Evolutionary conservation across 1,139 yeast genomes (phyloP).

Genomic region (Blastobotrys raffinosifermentans): DNA sequence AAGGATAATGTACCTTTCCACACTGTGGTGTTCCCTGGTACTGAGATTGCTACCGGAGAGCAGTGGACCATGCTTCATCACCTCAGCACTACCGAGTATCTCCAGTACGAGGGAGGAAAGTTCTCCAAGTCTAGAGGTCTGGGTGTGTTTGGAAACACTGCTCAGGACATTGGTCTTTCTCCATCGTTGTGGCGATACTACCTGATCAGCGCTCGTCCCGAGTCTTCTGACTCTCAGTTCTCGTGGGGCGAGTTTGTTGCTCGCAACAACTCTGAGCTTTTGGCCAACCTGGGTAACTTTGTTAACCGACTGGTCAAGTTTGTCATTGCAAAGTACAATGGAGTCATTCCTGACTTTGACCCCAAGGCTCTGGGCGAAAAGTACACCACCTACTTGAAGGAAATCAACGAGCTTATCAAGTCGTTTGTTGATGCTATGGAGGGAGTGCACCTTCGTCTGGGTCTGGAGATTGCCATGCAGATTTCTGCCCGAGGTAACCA

Average conservation of each 20-base stretch:
- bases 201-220: slow-evolving; percentile 89
- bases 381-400: slow-evolving; percentile 42
- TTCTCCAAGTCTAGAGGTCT: slow-evolving; percentile 94
- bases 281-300: slow-evolving; percentile 94
- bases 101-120: slow-evolving; percentile 96
- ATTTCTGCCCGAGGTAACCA: slow-evolving; percentile 89
- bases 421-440: slow-evolving; percentile 71
- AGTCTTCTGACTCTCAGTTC: slow-evolving; percentile 89
- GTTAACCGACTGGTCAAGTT: slow-evolving; percentile 92
- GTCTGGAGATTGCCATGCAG: slow-evolving; percentile 86
- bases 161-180: slow-evolving; percentile 84
- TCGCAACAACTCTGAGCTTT: slow-evolving; percentile 84
- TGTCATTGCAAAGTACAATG: slow-evolving; percentile 83
- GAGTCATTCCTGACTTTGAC: slow-evolving; percentile 66
- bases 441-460: slow-evolving; percentile 73
- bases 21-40: slow-evolving; percentile 93
- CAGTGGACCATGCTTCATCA: slow-evolving; percentile 90
- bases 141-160: slow-evolving; percentile 98
- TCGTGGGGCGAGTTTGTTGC: slow-evolving; percentile 96
- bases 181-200: slow-evolving; percentile 98
- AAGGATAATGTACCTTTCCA: slow-evolving; percentile 99
- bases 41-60: slow-evolving; percentile 83
- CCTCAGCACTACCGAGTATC: slow-evolving; percentile 88
- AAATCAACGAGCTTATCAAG: slow-evolving; percentile 51
- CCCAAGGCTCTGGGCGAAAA: slow-evolving; percentile 39